Evolutionary conservation across 2,329 filamentous ascomycete genomes (phyloP), one percentile per base, ranked within the genome.

Genomic region (Pseudogymnoascus sp.): DNA sequence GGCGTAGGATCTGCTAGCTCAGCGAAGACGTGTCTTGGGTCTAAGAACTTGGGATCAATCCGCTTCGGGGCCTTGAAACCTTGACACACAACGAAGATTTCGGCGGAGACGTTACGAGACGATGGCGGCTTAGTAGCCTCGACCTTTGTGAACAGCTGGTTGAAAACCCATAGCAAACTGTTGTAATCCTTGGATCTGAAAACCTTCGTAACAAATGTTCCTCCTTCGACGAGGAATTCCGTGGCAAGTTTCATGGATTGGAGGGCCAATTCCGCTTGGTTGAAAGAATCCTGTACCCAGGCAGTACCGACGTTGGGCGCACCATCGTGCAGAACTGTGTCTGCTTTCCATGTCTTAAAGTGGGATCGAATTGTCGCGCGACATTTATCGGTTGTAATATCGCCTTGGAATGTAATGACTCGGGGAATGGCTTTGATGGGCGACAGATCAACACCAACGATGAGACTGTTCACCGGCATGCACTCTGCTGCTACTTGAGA

Each of bases 131-230:
- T 99, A 4, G 94, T 99, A 59, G 95, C 93, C 74, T 99, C 93
- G 66, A 99, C 94, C 68, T 94, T 95, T 58, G 83, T 83, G 78
- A 99, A 99, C 0, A 99, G 82, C 75, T 99, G 94, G 73, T 96
- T 96, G 79, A 97, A 92, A 35, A 97, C 92, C 94, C 94, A 99
- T 59, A 97, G 82, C 52, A 99, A 78, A 63, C 91, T 88, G 73
- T 97, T 97, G 79, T 96, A 97, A 73, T 99, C 93, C 73, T 97
- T 97, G 35, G 91, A 96, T 66, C 94, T 81, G 80, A 99, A 99
- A 45, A 99, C 91, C 77, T 99, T 99, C 62, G 93, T 97, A 49
- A 97, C 92, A 67, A 97, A 97, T 7, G 88, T 93, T 66, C 94
- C 94, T 52, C 92, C 91, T 73, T 93, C 89, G 16, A 85, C 82